Base-by-base conservation (phyloP, 139 green algal genomes). In the Ostreobium quekettii region DNA sequence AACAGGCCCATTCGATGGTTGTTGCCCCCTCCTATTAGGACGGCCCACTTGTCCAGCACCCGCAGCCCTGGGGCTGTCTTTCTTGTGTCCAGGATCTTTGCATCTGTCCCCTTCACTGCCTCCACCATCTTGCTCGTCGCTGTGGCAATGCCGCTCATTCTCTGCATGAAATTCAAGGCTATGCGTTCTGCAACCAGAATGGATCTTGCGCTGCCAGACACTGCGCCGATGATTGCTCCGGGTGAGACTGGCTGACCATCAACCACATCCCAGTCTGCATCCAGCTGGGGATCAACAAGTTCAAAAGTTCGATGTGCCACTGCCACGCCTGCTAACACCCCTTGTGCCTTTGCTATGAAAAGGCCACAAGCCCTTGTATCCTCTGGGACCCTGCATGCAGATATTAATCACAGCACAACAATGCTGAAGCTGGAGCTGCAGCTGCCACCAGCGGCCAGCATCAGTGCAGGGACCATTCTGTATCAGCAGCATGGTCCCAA, bases 111-210 rank as follows among this genome's bases (percentile, higher is more conserved):
- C 11, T 53, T 37, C 33, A 80, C 72, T 22, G 72, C 75, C 1
- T 71, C 49, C 7, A 89, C 83, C 88, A 96, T 94, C 0, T 57
- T 73, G 22, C 60, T 61, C 3, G 93, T 96, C 1, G 86, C 79
- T 36, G 87, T 96, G 2, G 93, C 93, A 26, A 97, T 93, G 56
- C 89, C 90, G 32, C 78, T 85, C 88, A 95, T 96, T 60, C 89
- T 80, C 81, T 99, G 94, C 95, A 99, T 93, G 74, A 97, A 99
- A 83, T 99, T 99, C 38, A 99, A 85, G 3, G 86, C 90, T 11
- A 98, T 75, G 0, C 95, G 83, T 80, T 99, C 95, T 2, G 89
- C 95, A 49, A 89, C 69, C n/a, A 99, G 81, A 32, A 99, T 94
- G 57, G 79, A 83, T 1, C 78, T 68, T 0, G 91, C 93, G n/a